Base-by-base conservation (phyloP, 2,329 filamentous ascomycete genomes). In the Cytospora schulzeri region DNA sequence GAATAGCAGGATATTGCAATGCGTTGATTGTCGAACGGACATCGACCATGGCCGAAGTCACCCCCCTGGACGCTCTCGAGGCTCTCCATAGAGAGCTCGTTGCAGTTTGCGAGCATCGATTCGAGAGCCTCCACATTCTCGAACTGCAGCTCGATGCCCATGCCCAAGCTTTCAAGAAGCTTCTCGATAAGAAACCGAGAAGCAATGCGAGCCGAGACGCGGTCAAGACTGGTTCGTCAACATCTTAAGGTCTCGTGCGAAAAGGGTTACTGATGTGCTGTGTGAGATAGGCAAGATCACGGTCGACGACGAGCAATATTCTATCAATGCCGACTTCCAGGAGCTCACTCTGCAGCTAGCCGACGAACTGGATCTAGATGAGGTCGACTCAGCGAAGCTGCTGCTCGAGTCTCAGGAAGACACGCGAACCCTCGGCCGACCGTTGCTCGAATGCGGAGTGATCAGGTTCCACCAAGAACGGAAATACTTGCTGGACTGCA, bases 361-460 rank as follows among this genome's bases (percentile, higher is more conserved):
- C 62, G 93, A 98, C 76, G 91, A 92, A 70, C 82, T 97, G 67
- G 89, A 97, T 71, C 82, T 99, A 60, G 93, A 99, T 77, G 96
- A 99, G 77, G 75, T 96, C 64, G 87, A 95, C 71, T 90, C 94
- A 22, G 91, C 92, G 12, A 84, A 85, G 69, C 85, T 95, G 57
- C 86, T 96, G 64, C 80, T 96, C 59, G 88, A 89, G 62, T 88
- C 91, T 22, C 85, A 91, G 73, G 84, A 87, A 45, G 89, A 93
- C 70, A 83, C 87, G 19, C 81, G 85, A 53, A 81, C 85, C 19
- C 81, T 93, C 6, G 92, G 92, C 66, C 87, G 91, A 28, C 84
- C 91, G 3, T 83, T 91, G 66, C 83, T 92, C 62, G 88, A 93
- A 74, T 90, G 90, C 70, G 91, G 91, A 66, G 86, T 97, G 68